Evolutionary conservation across 805 yeast genomes (phyloP), one percentile per base, ranked within the genome.

Genomic region (Saturnispora saitoi): DNA sequence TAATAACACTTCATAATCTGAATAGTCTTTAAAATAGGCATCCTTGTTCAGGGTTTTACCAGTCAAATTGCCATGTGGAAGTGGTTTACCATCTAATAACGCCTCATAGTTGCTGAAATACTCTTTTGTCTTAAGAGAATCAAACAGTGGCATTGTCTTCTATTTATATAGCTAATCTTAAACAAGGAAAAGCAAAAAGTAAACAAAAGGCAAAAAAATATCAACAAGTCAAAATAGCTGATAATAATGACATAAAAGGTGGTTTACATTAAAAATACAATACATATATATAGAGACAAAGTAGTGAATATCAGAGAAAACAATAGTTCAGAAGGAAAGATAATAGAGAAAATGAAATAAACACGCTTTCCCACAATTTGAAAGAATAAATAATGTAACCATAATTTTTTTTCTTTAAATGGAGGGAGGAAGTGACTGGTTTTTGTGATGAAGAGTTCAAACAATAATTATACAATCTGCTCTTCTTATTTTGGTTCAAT

Each of bases 101-200:
- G 65, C 61, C 37, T 56, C 52, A 34, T 58, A 59, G 52, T 65
- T 64, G 29, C 54, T 57, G 22, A 55, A 58, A 45, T 64, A 65
- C 37, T 62, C 58, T 12, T 36, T 28, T 12, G 44, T 30, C 52
- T 51, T 14, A 61, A 40, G 2, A 64, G 64, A 22, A 29, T 46
- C 48, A 15, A 43, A 64, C 48, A 11, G 60, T 51, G 47, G 60
- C 68, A 15, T 56, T 67, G 38, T 37, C 26, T 41, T 41, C 60
- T 67, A 15, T 55, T 67, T 42, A 44, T 36, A 36, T 47, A 50
- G 53, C 50, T 42, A 47, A 47, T 41, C 12, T 15, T 7, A 15
- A 37, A 34, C 28, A 29, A 32, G 17, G 24, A 47, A 24, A 42
- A 42, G 32, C 20, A 28, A 22, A 22, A 26, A 15, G 43, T 45